Evolutionary conservation across 345 rosid genomes (phyloP), one percentile per base, ranked within the genome.

Genomic region (Clarkia xantiana): DNA sequence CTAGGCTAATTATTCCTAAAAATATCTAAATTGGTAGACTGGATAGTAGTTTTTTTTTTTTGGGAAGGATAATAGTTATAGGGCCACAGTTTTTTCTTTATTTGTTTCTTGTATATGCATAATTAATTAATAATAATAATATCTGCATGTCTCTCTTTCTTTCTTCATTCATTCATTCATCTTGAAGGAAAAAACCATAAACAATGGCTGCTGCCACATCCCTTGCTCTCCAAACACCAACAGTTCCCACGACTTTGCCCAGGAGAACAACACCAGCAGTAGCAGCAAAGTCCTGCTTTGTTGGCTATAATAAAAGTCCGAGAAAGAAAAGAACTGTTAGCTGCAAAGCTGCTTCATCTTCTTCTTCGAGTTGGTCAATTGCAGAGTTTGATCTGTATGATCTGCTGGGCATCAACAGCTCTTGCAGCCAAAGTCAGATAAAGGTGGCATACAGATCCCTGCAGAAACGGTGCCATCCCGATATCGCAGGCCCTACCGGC

Each of bases 381-480:
- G 59, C 69, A 9, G 84, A 80, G 51, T 80, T 82, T 22, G 95
- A 90, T 67, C 81, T 85, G n/a, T 85, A 85, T 19, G 94, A 82
- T 55, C 81, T 90, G 46, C 68, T 90, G 6, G 97, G 95, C 10
- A 40, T 90, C 23, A 85, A 85, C 10, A 73, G 78, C 51, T 52
- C 67, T 9, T 77, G 76, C 3, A 62, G 74, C 41, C 78, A 69
- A 14, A 51, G 80, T 18, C 79, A 82, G 68, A 85, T 90, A 23
- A 85, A 85, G 68, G 34, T 61, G 11, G 97, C 95, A 0, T 90
- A 90, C 15, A 77, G 95, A 17, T 29, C 52, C 10, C 63, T 82
- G 43, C 94, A 89, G 74, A 89, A 85, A 59, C 68, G 75, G 5
- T 89, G 95, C 58, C 95, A 89, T 55, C 97, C 95, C 0, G 95